phyloP scores from a whole-genome alignment of 345 rosid genomes.

The Bruguiera parviflora region DNA sequence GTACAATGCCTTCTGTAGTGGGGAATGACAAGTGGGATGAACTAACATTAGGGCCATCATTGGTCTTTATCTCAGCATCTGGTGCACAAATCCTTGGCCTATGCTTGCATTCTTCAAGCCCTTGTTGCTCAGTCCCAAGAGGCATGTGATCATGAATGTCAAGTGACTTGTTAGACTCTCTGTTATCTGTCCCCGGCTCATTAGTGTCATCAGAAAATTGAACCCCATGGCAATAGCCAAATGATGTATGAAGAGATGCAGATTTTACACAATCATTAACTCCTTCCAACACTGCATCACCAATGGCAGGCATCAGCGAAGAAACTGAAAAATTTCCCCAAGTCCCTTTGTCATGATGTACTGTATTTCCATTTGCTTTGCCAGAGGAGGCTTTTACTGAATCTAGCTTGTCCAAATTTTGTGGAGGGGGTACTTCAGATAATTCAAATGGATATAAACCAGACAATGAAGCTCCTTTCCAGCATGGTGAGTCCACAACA shows the following conservation, averaged over 20 bases:
- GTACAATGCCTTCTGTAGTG: conserved; percentile 29
- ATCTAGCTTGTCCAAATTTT: conserved; percentile 31
- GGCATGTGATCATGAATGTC: conserved; percentile 26
- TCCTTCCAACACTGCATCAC: conserved; percentile 15
- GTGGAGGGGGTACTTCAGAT: conserved; percentile 24
- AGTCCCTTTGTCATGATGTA: conserved; percentile 14
- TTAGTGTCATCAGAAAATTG: conserved; percentile 19
- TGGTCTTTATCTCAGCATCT: conserved; percentile 24
- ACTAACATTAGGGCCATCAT: conserved; percentile 28
- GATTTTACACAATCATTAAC: conserved; percentile 21
- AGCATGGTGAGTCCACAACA: conserved; percentile 57
- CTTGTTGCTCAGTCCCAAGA: conserved; percentile 23
- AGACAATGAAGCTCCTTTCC: conserved; percentile 46
- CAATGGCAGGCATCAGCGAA: conserved; percentile 18
- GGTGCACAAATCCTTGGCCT: conserved; percentile 18
- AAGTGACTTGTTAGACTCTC: conserved; percentile 20
- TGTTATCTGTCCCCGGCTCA: conserved; percentile 22
- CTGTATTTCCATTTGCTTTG: conserved; percentile 21
- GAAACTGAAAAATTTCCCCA: conserved; percentile 17
- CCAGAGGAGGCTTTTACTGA: conserved; percentile 23
- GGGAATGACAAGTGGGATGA: conserved; percentile 39
- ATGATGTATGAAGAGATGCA: conserved; percentile 17
- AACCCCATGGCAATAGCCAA: conserved; percentile 18
- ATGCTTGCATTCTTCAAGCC: conserved; percentile 21
- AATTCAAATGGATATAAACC: conserved; percentile 31